These are phyloP conservation scores for Geoglossum cookeanum DNA, from an alignment of 2,329 filamentous ascomycete genomes.

Conservation along the genomic window DNA sequence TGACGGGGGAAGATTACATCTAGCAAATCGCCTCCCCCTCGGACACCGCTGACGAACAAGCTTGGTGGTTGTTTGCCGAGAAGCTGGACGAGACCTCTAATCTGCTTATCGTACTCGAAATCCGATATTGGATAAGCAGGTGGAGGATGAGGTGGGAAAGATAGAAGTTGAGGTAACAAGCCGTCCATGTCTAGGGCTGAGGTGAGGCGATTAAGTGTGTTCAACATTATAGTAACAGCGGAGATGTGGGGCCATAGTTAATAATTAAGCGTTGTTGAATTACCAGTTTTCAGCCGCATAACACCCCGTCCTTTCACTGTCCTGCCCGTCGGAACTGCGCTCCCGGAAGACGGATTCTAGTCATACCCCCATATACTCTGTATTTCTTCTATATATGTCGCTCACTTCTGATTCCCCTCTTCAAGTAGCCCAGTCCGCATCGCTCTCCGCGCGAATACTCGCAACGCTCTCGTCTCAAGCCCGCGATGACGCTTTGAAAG, in stretches of 20 bases:
- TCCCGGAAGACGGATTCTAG: no score
- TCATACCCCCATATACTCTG: no score
- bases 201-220: conserved; percentile 3
- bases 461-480: conserved; percentile 57
- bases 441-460: conserved; percentile 62
- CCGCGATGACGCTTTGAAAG: conserved; percentile 69
- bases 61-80: conserved; percentile 20
- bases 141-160: conserved; percentile 22
- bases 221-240: background rate
- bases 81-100: conserved; percentile 20
- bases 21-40: conserved; percentile 18
- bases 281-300: no score
- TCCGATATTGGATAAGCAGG: conserved; percentile 18
- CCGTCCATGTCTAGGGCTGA: conserved; percentile 8
- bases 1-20: conserved; percentile 15
- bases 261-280: no score
- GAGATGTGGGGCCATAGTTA: no score
- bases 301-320: no score
- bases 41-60: conserved; percentile 17
- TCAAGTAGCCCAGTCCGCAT: conserved; percentile 60
- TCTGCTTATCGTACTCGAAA: conserved; percentile 24
- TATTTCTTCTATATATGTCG: conserved; percentile 43
- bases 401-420: conserved; percentile 67
- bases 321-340: no score
- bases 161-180: conserved; percentile 19